Evolutionary conservation across 2,329 filamentous ascomycete species (phyloP), one percentile per base, ranked within the genome.

Genomic region (Sordariomycetes sp.): DNA sequence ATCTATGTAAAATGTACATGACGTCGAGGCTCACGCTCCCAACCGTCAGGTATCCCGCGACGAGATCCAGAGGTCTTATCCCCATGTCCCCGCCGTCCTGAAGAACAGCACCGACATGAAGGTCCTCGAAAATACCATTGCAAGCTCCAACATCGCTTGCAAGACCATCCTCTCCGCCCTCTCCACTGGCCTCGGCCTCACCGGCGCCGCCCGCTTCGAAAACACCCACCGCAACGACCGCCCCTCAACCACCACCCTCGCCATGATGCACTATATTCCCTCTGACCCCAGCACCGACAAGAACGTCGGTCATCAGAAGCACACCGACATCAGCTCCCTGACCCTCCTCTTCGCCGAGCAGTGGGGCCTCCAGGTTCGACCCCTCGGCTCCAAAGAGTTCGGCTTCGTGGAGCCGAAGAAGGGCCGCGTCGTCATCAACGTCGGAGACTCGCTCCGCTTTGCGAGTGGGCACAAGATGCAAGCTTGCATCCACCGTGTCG

Each of bases 371-470:
- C 79, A 83, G 66, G 72, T 81, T 60, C 74, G 75, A 2, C 75
- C 76, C 0, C 78, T 78, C 2, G 66, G 66, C 12, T 59, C 62
- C 35, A 68, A 70, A 35, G 71, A 74, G 63, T 80, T 78, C 71
- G 73, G 73, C 52, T 81, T 79, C 67, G 76, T 82, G 10, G 74
- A 69, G 58, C 79, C 80, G 55, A 73, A 72, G 62, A 64, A 67
- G 0, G 77, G 77, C 58, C 73, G 70, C 61, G 80, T 79, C 35
- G 73, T 83, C 63, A 71, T 82, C 62, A 77, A 83, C 66, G 76
- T 83, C 17, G 80, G 80, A 59, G 80, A 84, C 70, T 79, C 77
- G 28, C 71, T 83, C 60, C 74, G 78, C 51, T 82, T 81, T 62
- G 74, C 76, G 2, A 75, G 72, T 58, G 76, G 73, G 51, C 74